Evolutionary conservation across 768 basidiomycete species (phyloP).

Genomic region (Rhizopogon sp.): DNA sequence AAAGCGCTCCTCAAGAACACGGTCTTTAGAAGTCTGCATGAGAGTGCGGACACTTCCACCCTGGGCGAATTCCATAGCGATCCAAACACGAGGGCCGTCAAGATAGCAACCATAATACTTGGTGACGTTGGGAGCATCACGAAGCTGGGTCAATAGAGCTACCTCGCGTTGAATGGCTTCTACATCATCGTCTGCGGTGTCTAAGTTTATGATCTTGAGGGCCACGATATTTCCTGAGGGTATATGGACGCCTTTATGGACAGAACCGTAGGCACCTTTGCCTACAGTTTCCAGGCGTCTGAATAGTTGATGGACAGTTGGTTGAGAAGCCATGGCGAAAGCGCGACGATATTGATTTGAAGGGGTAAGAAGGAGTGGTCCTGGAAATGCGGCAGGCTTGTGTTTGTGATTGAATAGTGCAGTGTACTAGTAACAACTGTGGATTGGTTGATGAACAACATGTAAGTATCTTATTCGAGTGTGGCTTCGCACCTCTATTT

Average conservation of each 20-base stretch:
- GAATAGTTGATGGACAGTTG: constrained; percentile 74
- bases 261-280: constrained; percentile 93
- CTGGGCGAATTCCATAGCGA: constrained; percentile 96
- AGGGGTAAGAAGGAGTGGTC: neutral
- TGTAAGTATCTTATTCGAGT: too few species aligned
- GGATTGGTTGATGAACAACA: neutral
- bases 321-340: constrained; percentile 35
- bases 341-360: neutral
- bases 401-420: too few species aligned
- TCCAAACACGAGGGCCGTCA: constrained; percentile 96
- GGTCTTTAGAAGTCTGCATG: constrained; percentile 80
- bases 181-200: constrained; percentile 94
- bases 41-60: constrained; percentile 92
- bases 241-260: constrained; percentile 86
- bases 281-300: constrained; percentile 88
- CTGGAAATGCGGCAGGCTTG: neutral
- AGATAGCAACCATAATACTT: constrained; percentile 96
- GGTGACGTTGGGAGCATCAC: constrained; percentile 87
- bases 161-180: constrained; percentile 96
- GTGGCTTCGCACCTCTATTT: too few species aligned
- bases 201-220: constrained; percentile 98
- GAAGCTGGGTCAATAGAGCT: constrained; percentile 81
- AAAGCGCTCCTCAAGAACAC: constrained; percentile 83
- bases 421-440: neutral
- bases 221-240: constrained; percentile 87